phyloP scores from a whole-genome alignment of 257 asterid genomes.

The Solanum verrucosum region DNA sequence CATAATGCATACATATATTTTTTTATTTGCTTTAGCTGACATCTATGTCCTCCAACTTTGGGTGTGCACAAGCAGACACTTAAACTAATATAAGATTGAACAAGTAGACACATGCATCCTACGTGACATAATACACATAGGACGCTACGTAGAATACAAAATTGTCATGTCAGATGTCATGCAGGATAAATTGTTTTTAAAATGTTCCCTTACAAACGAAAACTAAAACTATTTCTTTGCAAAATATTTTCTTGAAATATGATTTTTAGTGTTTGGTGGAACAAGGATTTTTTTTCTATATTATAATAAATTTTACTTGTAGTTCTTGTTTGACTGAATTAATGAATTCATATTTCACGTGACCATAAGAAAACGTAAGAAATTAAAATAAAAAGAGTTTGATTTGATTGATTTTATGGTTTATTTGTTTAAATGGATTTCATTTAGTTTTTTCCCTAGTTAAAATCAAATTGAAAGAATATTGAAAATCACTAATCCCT shows the following conservation, averaged over 20 bases:
- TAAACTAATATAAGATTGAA: no score
- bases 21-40: background rate
- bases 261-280: background rate
- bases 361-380: background rate
- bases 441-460: background rate
- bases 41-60: background rate
- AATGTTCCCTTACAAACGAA: background rate
- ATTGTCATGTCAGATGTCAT: background rate
- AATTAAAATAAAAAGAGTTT: background rate
- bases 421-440: background rate
- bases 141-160: background rate
- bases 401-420: background rate
- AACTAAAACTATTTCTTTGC: no score
- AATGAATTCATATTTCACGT: background rate
- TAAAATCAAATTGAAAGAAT: background rate
- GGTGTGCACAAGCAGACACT: background rate
- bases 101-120: background rate
- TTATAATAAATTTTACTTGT: background rate
- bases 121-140: background rate
- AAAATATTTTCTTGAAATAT: no score
- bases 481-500: background rate
- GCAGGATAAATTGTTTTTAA: background rate
- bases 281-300: background rate
- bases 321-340: background rate
- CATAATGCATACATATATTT: no score